These are phyloP conservation scores for Gaillardinia entomophila DNA, from an alignment of 805 yeast species.

Conservation along the genomic window DNA sequence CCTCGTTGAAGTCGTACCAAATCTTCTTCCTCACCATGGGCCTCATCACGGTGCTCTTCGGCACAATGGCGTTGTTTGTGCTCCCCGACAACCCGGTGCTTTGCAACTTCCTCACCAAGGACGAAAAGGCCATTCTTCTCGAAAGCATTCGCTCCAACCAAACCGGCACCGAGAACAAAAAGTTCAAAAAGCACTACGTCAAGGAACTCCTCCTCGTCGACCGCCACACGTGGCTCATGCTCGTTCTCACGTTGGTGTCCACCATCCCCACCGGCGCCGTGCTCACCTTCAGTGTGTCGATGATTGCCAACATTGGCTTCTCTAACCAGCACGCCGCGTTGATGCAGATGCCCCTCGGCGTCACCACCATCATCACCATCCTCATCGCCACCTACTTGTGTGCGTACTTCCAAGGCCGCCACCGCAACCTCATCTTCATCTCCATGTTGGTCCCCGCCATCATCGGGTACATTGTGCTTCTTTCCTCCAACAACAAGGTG, in stretches of 20 bases:
- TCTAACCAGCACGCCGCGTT: constrained; percentile 39
- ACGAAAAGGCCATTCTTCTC: constrained; percentile 37
- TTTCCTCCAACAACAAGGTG: constrained; percentile 24
- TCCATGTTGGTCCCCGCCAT: constrained; percentile 30
- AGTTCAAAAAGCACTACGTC: constrained; percentile 40
- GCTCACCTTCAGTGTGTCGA: constrained; percentile 47
- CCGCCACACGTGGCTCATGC: constrained; percentile 45
- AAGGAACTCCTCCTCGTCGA: constrained; percentile 42
- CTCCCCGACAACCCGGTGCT: constrained; percentile 46
- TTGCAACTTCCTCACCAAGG: constrained; percentile 31
- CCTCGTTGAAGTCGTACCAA: constrained; percentile 49
- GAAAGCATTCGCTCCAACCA: constrained; percentile 43
- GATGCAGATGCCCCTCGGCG: constrained; percentile 55
- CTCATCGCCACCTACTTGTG: constrained; percentile 26
- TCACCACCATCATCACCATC: constrained; percentile 34
- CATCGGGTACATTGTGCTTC: constrained; percentile 36
- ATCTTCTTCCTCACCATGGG: constrained; percentile 56
- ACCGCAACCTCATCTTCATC: constrained; percentile 21
- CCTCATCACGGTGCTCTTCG: constrained; percentile 44
- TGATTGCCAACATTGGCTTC: constrained; percentile 49
- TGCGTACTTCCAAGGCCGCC: constrained; percentile 11
- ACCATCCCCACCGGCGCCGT: constrained; percentile 49
- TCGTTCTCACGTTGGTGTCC: constrained; percentile 38
- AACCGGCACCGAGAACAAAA: constrained; percentile 47
- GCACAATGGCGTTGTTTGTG: constrained; percentile 34